Evolutionary conservation across 164 flowering plant species (phyloP).

Genomic region (Dillenia suffruticosa): DNA sequence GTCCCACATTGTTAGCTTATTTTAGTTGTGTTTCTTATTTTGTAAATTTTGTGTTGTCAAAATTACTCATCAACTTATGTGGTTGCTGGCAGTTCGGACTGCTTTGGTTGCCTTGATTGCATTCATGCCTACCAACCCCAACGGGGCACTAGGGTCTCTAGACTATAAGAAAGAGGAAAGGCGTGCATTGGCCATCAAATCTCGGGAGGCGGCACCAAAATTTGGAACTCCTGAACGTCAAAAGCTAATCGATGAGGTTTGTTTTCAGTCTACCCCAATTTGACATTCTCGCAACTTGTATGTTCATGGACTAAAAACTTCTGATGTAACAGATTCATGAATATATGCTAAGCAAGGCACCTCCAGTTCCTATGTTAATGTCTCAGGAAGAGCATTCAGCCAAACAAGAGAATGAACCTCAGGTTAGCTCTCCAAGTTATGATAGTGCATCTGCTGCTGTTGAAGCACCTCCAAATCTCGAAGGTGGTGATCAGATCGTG

Average conservation of each 20-base stretch:
- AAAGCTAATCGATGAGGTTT: conserved; percentile 87
- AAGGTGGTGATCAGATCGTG: conserved; percentile 25
- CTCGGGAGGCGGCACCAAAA: conserved; percentile 83
- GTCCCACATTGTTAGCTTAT: no score
- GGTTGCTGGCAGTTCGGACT: conserved; percentile 68
- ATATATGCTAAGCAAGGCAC: conserved; percentile 88
- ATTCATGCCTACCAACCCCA: conserved; percentile 95
- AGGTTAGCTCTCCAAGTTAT: conserved; percentile 20
- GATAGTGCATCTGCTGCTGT: conserved; percentile 11
- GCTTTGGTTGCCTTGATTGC: conserved; percentile 96
- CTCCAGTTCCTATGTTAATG: conserved; percentile 53
- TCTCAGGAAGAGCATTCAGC: conserved; percentile 26
- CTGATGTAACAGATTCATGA: conserved; percentile 59
- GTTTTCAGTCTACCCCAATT: neutral
- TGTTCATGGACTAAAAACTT: neutral
- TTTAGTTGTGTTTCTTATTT: no score
- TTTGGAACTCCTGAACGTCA: conserved; percentile 86
- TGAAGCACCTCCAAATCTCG: conserved; percentile 26
- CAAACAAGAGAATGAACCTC: conserved; percentile 29
- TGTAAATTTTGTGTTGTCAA: no score
- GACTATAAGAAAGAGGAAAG: conserved; percentile 91
- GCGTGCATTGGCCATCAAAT: conserved; percentile 72
- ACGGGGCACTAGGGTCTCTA: conserved; percentile 91
- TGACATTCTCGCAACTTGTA: neutral
- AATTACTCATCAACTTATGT: conserved; percentile 1